Evolutionary conservation across 2,329 filamentous ascomycete species (phyloP), one percentile per base, ranked within the genome.

Genomic region (Ophiocordyceps polyrhachis-furcata): DNA sequence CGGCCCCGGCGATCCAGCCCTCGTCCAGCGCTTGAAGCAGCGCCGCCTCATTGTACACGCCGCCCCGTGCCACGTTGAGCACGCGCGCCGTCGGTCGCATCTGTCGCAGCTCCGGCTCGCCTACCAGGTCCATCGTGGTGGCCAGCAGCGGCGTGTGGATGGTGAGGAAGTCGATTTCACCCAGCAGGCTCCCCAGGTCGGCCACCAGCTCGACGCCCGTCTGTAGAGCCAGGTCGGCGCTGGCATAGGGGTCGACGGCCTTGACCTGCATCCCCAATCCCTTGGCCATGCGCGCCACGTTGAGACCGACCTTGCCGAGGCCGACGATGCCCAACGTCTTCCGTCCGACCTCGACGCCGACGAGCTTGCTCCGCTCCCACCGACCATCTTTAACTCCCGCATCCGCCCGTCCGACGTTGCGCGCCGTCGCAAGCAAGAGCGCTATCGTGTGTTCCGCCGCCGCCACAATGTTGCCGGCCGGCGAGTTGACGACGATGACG

Each of bases 61-160:
- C 84, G 2, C 84, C 84, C 29, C 84, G 68, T 1, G 83, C 83
- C 0, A 89, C 83, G 49, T 91, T 91, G 44, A 91, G 67, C 7
- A 89, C 76, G 4, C 81, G 70, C 0, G 83, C 79, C 9, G 80
- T 80, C 17, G 66, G 68, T 56, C 84, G 87, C 83, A 91, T 89
- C 9, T 66, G 68, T 20, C 66, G 65, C 9, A 89, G 62, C 58
- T 89, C 81, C 1, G 67, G 60, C 41, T 74, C 73, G 1, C 78
- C 74, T 20, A 91, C 74, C 61, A 91, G 72, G 45, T 83, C 81
- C 47, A 80, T 70, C 1, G 84, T 91, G 6, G 79, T 82, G 6
- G 82, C 82, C 47, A 88, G 73, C 46, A 91, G 67, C 0, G 85
- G 85, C 0, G 83, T 89, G 55, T 91, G 84, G 11, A 89, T 78